Evolutionary conservation across 2,329 filamentous ascomycete species (phyloP).

Genomic region (Epicoccum nigrum): DNA sequence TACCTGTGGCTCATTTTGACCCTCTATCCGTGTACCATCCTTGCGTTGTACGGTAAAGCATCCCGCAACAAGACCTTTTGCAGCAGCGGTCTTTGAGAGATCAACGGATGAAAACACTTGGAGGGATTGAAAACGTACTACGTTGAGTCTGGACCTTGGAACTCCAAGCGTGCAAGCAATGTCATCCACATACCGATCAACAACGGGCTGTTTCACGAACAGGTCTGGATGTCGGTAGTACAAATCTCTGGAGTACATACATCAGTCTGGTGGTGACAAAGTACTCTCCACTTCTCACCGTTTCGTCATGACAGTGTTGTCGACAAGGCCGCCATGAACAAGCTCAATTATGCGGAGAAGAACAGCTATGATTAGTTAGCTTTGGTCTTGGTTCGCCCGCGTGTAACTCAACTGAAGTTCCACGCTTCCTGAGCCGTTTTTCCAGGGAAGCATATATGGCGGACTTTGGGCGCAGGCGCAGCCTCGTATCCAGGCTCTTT

Average conservation of each 20-base stretch:
- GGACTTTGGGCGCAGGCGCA: slow-evolving; percentile 23
- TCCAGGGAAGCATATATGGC: slow-evolving; percentile 59
- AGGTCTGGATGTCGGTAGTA: slow-evolving; percentile 78
- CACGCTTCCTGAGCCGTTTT: slow-evolving; percentile 62
- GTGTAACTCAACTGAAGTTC: slow-evolving; percentile 57
- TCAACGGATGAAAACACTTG: slow-evolving; percentile 15
- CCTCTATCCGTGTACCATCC: slow-evolving; percentile 54
- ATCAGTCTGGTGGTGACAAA: slow-evolving; percentile 10
- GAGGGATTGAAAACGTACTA: slow-evolving; percentile 60
- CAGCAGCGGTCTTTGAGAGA: slow-evolving; percentile 70
- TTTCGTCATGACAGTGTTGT: slow-evolving; percentile 60
- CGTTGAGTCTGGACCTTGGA: slow-evolving; percentile 69
- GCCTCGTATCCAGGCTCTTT: background rate
- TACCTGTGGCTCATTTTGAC: slow-evolving; percentile 51
- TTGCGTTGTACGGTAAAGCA: slow-evolving; percentile 56
- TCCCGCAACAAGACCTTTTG: slow-evolving; percentile 74
- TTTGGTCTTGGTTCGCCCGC: background rate
- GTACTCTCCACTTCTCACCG: slow-evolving; percentile 48
- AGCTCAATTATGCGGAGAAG: slow-evolving; percentile 62
- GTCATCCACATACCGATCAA: slow-evolving; percentile 76
- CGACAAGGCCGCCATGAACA: slow-evolving; percentile 59
- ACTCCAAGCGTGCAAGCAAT: slow-evolving; percentile 72
- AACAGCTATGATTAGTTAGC: slow-evolving; percentile 51
- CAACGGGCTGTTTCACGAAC: slow-evolving; percentile 70
- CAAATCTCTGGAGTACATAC: slow-evolving; percentile 65